Conservation (phyloP, 2,329 filamentous ascomycete species). For the Geosmithia flava region DNA sequence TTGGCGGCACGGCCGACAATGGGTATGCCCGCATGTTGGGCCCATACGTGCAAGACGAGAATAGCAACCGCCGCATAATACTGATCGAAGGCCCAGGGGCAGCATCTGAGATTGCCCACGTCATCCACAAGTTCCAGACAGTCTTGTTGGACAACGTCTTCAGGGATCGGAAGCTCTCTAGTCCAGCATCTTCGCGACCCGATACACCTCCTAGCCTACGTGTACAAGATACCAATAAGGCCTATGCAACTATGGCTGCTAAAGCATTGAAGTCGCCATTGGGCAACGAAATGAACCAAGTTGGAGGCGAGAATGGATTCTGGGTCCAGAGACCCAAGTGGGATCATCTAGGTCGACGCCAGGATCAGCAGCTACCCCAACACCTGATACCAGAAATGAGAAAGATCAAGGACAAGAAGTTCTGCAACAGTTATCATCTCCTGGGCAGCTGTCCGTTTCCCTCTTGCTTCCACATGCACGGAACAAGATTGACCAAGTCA, state of each 20-base stretch:
- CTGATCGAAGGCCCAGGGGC: conserved; percentile 25
- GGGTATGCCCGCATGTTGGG: conserved; percentile 27
- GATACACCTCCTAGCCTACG: conserved; percentile 8
- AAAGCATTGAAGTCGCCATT: background rate
- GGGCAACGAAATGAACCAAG: background rate
- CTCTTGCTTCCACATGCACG: conserved; percentile 15
- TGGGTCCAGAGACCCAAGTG: background rate
- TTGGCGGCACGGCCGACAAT: conserved; percentile 27
- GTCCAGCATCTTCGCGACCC: conserved; percentile 7
- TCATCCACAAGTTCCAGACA: conserved; percentile 14
- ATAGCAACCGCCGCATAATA: conserved; percentile 16
- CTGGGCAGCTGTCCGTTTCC: conserved; percentile 8
- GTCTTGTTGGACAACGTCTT: conserved; percentile 12
- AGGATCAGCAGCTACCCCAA: conserved; percentile 11
- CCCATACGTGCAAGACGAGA: conserved; percentile 11
- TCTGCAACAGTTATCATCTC: conserved; percentile 20
- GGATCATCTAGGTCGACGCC: conserved; percentile 9
- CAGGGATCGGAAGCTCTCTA: conserved; percentile 11
- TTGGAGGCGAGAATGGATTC: background rate
- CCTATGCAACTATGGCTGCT: conserved; percentile 5
- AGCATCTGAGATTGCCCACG: conserved; percentile 17
- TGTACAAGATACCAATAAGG: background rate
- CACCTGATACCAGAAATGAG: conserved; percentile 4
- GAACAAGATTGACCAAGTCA: conserved; percentile 6
- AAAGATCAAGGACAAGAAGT: conserved; percentile 14